Conservation (phyloP, 2,329 filamentous ascomycete species). For the Grosmannia penicillata region DNA sequence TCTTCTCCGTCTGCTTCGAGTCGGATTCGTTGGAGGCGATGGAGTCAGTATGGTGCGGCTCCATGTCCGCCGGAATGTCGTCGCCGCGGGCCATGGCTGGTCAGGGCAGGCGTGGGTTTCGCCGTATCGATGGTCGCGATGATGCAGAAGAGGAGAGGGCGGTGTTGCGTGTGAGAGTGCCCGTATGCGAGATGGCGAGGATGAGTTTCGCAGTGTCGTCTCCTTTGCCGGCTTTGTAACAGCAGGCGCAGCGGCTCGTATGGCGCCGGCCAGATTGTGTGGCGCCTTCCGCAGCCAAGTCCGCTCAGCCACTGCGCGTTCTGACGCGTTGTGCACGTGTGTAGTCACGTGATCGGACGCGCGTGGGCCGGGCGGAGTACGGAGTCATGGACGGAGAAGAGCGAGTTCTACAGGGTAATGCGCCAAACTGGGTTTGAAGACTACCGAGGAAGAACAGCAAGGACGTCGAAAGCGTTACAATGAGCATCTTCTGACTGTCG, state of each 20-base stretch:
- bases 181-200: too few relatives aligned
- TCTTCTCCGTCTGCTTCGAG: slow-evolving; percentile 49
- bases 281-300: not conserved
- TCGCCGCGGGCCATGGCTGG: slow-evolving; percentile 22
- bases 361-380: too few relatives aligned
- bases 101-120: not conserved
- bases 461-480: too few relatives aligned
- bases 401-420: too few relatives aligned
- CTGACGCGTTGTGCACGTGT: not conserved
- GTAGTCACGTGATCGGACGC: slow-evolving; percentile 1
- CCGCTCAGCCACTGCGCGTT: slow-evolving; percentile 6
- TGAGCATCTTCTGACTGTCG: too few relatives aligned
- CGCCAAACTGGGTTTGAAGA: too few relatives aligned
- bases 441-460: too few relatives aligned
- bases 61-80: slow-evolving; percentile 19
- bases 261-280: slow-evolving; percentile 1
- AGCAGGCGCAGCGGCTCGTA: not conserved
- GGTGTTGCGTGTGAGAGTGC: too few relatives aligned
- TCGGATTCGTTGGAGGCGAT: slow-evolving; percentile 39
- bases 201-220: too few relatives aligned
- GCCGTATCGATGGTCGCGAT: not conserved
- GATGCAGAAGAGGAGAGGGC: too few relatives aligned
- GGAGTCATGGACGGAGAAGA: too few relatives aligned
- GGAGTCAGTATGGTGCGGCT: slow-evolving; percentile 29
- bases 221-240: not conserved